Conservation (phyloP, 2,329 filamentous ascomycete species). For the Akanthomyces lecanii region DNA sequence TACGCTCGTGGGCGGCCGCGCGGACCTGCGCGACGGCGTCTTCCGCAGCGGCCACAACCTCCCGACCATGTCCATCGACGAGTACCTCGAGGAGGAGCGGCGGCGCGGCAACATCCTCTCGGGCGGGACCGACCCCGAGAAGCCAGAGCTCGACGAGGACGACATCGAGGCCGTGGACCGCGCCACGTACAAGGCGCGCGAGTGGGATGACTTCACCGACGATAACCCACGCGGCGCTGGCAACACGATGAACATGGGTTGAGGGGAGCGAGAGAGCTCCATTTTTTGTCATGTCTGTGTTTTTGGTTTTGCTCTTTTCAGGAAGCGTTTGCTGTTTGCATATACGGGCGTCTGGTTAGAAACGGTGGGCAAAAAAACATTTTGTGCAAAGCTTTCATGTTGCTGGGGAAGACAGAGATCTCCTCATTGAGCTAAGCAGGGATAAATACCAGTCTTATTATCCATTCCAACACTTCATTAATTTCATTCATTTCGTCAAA, state of each 20-base stretch:
- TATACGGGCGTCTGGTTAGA: conserved; percentile 3
- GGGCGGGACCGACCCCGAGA: conserved; percentile 72
- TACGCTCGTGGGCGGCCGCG: conserved; percentile 73
- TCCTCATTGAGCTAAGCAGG: too few species aligned
- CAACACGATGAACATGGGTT: conserved; percentile 78
- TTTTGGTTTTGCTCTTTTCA: neutral
- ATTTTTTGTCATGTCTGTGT: neutral
- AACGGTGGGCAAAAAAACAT: neutral
- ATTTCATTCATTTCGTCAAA: neutral
- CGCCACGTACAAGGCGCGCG: conserved; percentile 87
- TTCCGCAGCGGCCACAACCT: conserved; percentile 90
- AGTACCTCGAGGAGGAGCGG: conserved; percentile 91
- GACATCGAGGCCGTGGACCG: conserved; percentile 80
- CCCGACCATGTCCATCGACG: conserved; percentile 96
- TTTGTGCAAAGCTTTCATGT: neutral
- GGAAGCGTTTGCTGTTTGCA: neutral
- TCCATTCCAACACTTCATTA: neutral
- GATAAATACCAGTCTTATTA: neutral
- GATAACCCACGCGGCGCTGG: conserved; percentile 80
- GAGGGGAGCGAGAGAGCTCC: neutral
- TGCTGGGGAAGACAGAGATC: too few species aligned
- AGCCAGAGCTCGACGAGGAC: conserved; percentile 80
- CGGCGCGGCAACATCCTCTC: conserved; percentile 83
- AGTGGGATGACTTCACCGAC: conserved; percentile 94
- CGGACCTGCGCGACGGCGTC: conserved; percentile 72